Conservation (phyloP, 495 filamentous ascomycete species). For the Lasiosphaeria miniovina region DNA sequence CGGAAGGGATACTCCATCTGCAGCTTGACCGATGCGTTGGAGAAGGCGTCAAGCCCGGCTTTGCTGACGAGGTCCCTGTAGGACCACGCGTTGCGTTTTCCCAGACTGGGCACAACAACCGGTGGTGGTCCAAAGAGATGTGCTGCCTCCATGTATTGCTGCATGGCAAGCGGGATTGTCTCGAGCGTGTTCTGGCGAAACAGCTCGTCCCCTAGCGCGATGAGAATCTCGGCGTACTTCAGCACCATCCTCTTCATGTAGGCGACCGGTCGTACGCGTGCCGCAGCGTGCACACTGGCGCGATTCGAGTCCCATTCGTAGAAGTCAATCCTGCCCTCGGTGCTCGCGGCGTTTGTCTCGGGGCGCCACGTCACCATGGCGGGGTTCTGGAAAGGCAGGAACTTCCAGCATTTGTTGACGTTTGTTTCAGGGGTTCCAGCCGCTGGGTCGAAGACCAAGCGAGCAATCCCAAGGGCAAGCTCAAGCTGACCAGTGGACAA, state of each 20-base stretch:
- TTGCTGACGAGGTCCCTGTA: slow-evolving; percentile 11
- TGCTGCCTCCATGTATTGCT: slow-evolving; percentile 35
- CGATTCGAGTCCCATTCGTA: neutral
- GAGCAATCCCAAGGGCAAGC: neutral
- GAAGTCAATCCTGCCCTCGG: neutral
- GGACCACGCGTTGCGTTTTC: slow-evolving; percentile 1
- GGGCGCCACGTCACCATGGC: too few relatives aligned
- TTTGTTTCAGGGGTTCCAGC: too few relatives aligned
- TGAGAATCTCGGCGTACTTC: slow-evolving; percentile 37
- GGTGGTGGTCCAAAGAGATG: slow-evolving; percentile 30
- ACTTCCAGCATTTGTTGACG: too few relatives aligned
- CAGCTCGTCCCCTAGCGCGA: slow-evolving; percentile 33
- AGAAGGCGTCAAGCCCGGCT: too few relatives aligned
- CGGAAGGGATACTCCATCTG: slow-evolving; percentile 14
- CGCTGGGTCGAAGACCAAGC: neutral
- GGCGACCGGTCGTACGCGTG: slow-evolving; percentile 21
- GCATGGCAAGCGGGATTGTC: slow-evolving; percentile 31
- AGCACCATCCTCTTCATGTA: slow-evolving; percentile 38
- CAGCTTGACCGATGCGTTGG: neutral
- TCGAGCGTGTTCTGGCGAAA: slow-evolving; percentile 39
- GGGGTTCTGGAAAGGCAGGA: too few relatives aligned
- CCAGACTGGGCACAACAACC: slow-evolving; percentile 13
- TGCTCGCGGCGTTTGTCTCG: too few relatives aligned
- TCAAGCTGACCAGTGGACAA: neutral
- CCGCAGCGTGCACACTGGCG: slow-evolving; percentile 7